phyloP scores from a whole-genome alignment of 139 green algal species.

The Haematococcus lacustris region DNA sequence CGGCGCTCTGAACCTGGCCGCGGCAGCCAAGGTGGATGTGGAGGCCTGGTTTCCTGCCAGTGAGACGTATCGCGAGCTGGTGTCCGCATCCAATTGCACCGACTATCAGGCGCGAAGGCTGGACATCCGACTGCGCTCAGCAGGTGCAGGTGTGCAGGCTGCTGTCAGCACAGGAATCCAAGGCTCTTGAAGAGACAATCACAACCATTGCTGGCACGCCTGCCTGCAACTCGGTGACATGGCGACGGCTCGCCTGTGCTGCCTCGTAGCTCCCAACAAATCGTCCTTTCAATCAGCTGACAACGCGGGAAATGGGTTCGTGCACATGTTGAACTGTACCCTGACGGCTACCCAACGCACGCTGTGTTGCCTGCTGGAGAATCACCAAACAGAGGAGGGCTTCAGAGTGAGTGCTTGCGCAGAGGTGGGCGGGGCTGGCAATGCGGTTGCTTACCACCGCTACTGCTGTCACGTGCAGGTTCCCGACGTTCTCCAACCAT shows the following conservation, averaged over 20 bases:
- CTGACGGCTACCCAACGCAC: conserved; percentile 93
- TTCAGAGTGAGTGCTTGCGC: background rate
- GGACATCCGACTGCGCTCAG: background rate
- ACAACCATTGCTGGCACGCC: too few relatives aligned
- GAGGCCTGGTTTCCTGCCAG: conserved; percentile 97
- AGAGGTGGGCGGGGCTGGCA: background rate
- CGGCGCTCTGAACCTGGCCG: conserved; percentile 4
- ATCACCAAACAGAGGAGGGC: conserved; percentile 85
- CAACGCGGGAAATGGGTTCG: conserved; percentile 5
- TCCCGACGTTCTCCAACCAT: conserved; percentile 63
- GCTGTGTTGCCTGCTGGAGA: conserved; percentile 97
- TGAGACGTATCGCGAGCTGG: conserved; percentile 87
- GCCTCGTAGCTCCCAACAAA: too few relatives aligned
- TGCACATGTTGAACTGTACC: conserved; percentile 96
- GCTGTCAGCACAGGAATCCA: background rate
- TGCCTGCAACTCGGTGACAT: too few relatives aligned
- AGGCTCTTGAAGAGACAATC: too few relatives aligned
- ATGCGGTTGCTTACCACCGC: background rate
- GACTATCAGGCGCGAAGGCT: conserved; percentile 72
- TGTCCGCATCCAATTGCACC: conserved; percentile 97
- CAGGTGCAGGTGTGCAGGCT: background rate
- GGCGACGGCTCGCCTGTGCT: too few relatives aligned
- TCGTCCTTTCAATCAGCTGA: conserved; percentile 8
- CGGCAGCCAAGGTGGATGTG: conserved; percentile 57
- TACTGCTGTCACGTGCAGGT: conserved; percentile 6